phyloP scores from a whole-genome alignment of 1,139 yeast genomes.

The Magnusiomyces clavatus region DNA sequence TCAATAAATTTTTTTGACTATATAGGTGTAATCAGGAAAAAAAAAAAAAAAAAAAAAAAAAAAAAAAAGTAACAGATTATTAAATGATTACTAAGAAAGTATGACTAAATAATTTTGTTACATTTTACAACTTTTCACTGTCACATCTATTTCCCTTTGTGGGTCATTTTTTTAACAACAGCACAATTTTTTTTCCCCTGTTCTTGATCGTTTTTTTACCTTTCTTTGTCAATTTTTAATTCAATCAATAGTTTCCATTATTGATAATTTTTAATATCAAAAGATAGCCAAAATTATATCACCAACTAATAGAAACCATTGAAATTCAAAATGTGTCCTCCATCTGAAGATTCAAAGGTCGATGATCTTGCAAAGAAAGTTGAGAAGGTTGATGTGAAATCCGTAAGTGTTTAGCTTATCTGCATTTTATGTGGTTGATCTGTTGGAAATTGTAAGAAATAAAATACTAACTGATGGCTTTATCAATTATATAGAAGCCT shows the following conservation, averaged over 20 bases:
- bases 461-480: not conserved
- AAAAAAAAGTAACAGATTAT: not conserved
- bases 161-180: not conserved
- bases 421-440: not conserved
- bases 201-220: not conserved
- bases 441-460: not conserved
- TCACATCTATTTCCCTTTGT: not conserved
- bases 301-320: not conserved
- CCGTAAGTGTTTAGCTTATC: constrained; percentile 5
- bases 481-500: not conserved
- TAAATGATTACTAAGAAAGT: not conserved
- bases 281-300: not conserved
- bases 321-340: constrained; percentile 10
- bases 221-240: not conserved
- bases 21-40: not conserved
- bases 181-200: constrained; percentile 1
- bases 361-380: constrained; percentile 15
- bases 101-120: not conserved
- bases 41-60: not conserved
- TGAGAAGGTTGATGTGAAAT: constrained; percentile 11
- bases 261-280: not conserved
- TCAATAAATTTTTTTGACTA: no score
- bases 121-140: not conserved
- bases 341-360: constrained; percentile 10
- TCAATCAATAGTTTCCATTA: not conserved